phyloP scores from a whole-genome alignment of 257 asterid genomes.

The Solanum tarijense region DNA sequence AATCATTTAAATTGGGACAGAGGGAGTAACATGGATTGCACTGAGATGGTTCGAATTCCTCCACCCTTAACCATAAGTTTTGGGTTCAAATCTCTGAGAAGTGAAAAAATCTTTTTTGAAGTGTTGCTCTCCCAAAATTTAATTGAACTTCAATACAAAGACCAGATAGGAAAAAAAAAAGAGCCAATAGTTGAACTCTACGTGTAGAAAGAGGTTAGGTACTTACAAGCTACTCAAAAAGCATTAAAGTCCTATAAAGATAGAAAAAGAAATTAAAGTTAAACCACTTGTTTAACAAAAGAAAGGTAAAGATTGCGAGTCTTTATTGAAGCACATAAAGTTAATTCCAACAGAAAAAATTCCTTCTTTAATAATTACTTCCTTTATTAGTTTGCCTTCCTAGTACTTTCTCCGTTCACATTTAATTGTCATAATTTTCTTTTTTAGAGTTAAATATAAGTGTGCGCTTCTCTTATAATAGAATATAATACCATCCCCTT shows the following conservation, averaged over 20 bases:
- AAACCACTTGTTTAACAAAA: background rate
- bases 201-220: background rate
- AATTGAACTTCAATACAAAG: too few relatives aligned
- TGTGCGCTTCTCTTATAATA: background rate
- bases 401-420: too few relatives aligned
- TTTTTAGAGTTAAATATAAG: too few relatives aligned
- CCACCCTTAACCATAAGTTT: too few relatives aligned
- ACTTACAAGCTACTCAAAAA: background rate
- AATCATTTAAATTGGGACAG: too few relatives aligned
- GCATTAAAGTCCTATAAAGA: background rate
- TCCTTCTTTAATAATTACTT: background rate
- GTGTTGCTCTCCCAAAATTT: background rate
- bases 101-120: background rate
- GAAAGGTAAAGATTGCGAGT: background rate
- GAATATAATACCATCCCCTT: background rate
- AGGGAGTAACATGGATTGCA: background rate
- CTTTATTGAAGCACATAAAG: background rate
- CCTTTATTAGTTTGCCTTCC: background rate
- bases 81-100: background rate
- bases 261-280: background rate
- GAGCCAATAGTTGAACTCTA: background rate
- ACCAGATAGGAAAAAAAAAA: background rate
- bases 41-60: too few relatives aligned
- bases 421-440: too few relatives aligned
- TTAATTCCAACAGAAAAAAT: background rate